A percentile compares a stretch with the other conserved stretches of the same genome.
Evolutionary conservation across 2,329 filamentous ascomycete genomes (phyloP).

Genomic region (Pseudocercospora vitis): DNA sequence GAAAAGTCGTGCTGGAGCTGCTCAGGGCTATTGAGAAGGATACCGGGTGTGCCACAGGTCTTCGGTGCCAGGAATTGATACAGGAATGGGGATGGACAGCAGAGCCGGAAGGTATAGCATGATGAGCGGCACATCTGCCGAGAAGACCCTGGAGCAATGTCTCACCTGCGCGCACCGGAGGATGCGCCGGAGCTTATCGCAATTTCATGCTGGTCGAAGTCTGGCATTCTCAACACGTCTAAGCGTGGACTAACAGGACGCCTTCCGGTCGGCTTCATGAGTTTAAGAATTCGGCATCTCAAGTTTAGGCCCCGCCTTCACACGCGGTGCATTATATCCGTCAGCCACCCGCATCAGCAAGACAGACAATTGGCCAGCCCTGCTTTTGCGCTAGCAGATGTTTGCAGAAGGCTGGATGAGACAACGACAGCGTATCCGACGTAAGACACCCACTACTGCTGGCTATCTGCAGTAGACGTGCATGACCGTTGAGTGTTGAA

Average conservation of each 20-base stretch:
- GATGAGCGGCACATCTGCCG: not conserved
- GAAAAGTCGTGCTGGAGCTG: conserved; percentile 57
- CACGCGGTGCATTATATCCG: not conserved
- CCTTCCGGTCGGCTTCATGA: not conserved
- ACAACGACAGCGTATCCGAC: conserved; percentile 13
- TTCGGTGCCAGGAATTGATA: conserved; percentile 55
- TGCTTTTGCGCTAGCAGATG: conserved; percentile 7
- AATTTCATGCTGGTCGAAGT: conserved; percentile 3
- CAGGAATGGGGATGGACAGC: conserved; percentile 45
- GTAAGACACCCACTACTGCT: conserved; percentile 6
- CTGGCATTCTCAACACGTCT: not conserved
- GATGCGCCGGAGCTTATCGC: not conserved
- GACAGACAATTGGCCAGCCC: not conserved
- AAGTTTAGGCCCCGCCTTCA: not conserved
- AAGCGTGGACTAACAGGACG: not conserved
- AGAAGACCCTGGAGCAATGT: not conserved
- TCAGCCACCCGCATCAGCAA: conserved; percentile 7
- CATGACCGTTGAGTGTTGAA: conserved; percentile 1
- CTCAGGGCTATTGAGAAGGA: conserved; percentile 63
- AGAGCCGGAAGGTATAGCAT: conserved; percentile 26
- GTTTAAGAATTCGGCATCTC: conserved; percentile 4
- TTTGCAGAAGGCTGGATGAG: conserved; percentile 12
- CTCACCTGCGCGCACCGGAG: not conserved
- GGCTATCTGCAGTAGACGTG: conserved; percentile 7
- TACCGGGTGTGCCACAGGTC: conserved; percentile 63